These are phyloP conservation scores for Microsporum canis DNA, from an alignment of 2,329 filamentous ascomycete genomes.

Conservation along the genomic window DNA sequence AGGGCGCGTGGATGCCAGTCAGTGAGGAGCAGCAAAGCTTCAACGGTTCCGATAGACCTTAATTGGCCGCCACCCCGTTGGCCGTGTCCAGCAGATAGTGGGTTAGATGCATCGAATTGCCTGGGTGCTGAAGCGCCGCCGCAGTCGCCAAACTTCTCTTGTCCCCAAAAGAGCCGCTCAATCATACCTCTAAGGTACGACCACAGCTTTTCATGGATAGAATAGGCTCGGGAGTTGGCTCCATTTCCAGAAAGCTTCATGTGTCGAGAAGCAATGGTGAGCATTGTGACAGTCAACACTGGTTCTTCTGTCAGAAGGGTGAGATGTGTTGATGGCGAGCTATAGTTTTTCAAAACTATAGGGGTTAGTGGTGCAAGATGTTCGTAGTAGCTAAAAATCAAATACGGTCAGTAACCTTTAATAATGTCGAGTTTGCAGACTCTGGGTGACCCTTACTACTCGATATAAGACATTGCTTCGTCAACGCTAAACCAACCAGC, in stretches of 20 bases:
- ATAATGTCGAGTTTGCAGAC: constrained; percentile 1
- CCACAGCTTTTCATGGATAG: constrained; percentile 94
- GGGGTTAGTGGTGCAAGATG: constrained; percentile 86
- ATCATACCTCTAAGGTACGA: constrained; percentile 90
- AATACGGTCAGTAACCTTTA: constrained; percentile 7
- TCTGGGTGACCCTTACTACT: constrained; percentile 53
- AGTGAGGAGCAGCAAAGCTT: constrained; percentile 84
- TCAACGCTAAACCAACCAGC: constrained; percentile 92
- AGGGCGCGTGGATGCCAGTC: constrained; percentile 95
- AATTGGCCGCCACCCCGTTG: constrained; percentile 53
- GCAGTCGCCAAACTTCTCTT: constrained; percentile 86
- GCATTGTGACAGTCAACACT: constrained; percentile 78
- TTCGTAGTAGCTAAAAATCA: constrained; percentile 61
- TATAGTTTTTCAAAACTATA: constrained; percentile 84
- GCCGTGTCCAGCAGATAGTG: constrained; percentile 7
- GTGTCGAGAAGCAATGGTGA: constrained; percentile 85
- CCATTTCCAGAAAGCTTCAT: constrained; percentile 68
- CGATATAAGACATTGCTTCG: constrained; percentile 86
- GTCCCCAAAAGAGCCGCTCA: constrained; percentile 86
- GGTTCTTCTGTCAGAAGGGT: constrained; percentile 81
- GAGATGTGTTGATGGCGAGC: constrained; percentile 64
- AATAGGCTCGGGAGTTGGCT: constrained; percentile 69
- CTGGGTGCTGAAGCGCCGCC: constrained; percentile 49
- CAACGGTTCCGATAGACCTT: constrained; percentile 82
- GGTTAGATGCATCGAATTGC: constrained; percentile 9